A percentile compares a stretch with the other conserved stretches of the same genome.
These are phyloP conservation scores for Didymella lethalis DNA, from an alignment of 2,329 filamentous ascomycete species.

Conservation along the genomic window DNA sequence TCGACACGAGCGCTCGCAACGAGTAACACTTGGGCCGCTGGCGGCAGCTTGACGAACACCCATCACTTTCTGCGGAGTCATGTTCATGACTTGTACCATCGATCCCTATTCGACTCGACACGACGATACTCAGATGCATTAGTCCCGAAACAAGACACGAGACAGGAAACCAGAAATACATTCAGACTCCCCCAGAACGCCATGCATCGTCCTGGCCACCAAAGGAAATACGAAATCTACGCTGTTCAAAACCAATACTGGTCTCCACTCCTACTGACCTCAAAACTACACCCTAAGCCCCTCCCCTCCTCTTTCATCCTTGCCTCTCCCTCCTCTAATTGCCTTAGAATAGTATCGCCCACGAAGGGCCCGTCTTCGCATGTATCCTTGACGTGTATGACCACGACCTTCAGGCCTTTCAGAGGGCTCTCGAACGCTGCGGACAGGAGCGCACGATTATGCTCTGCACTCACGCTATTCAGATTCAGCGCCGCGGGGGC, in stretches of 20 bases:
- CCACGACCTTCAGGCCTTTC: slow-evolving; percentile 77
- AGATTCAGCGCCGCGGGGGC: slow-evolving; percentile 39
- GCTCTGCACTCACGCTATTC: slow-evolving; percentile 32
- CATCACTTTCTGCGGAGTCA: too few relatives aligned
- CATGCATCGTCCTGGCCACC: background rate
- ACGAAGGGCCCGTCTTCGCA: slow-evolving; percentile 73
- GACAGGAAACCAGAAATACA: background rate
- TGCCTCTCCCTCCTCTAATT: slow-evolving; percentile 71
- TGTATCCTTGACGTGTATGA: slow-evolving; percentile 94
- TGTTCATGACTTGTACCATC: background rate
- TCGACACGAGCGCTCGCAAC: slow-evolving; percentile 4
- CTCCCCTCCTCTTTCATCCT: slow-evolving; percentile 57
- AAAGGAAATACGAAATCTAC: background rate
- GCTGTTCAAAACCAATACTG: slow-evolving; percentile 56
- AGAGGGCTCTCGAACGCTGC: slow-evolving; percentile 60
- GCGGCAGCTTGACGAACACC: background rate
- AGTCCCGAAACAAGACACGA: background rate
- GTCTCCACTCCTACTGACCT: slow-evolving; percentile 73
- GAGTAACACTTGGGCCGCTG: background rate
- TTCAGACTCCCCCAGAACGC: background rate
- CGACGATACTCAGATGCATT: background rate
- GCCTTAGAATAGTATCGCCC: slow-evolving; percentile 71
- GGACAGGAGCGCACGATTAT: slow-evolving; percentile 37
- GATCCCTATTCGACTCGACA: background rate
- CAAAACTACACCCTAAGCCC: slow-evolving; percentile 80